Evolutionary conservation across 2,329 filamentous ascomycete genomes (phyloP).

Genomic region (Neocatenulostroma microsporum): DNA sequence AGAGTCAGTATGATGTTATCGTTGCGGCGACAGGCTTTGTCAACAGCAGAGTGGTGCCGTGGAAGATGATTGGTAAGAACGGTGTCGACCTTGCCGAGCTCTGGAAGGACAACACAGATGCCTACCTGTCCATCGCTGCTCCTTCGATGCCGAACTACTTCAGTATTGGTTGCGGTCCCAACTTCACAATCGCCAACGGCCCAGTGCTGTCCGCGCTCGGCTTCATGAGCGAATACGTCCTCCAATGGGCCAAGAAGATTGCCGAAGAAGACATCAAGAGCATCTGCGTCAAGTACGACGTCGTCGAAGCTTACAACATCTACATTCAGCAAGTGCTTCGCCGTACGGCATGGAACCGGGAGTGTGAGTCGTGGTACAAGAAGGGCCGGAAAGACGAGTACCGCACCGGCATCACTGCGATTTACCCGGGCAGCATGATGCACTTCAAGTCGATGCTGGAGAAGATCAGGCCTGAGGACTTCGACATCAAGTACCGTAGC

Average conservation of each 20-base stretch:
- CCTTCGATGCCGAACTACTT: slow-evolving; percentile 27
- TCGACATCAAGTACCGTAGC: slow-evolving; percentile 39
- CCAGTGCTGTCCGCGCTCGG: slow-evolving; percentile 16
- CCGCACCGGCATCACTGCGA: no score
- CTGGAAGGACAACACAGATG: slow-evolving; percentile 23
- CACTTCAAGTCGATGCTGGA: slow-evolving; percentile 27
- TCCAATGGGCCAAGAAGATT: slow-evolving; percentile 25
- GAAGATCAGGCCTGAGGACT: slow-evolving; percentile 42
- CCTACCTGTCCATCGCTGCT: slow-evolving; percentile 21
- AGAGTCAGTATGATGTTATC: slow-evolving; percentile 39
- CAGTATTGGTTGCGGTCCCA: no score
- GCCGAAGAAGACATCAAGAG: slow-evolving; percentile 23
- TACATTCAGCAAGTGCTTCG: slow-evolving; percentile 28
- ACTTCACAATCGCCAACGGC: slow-evolving; percentile 18
- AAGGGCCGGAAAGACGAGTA: slow-evolving; percentile 7
- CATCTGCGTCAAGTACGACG: slow-evolving; percentile 20
- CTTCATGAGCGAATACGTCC: no score
- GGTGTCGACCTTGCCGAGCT: slow-evolving; percentile 18
- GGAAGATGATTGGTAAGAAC: slow-evolving; percentile 32
- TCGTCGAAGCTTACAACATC: slow-evolving; percentile 23
- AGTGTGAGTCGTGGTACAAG: slow-evolving; percentile 27
- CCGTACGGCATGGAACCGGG: slow-evolving; percentile 24
- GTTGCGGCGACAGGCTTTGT: slow-evolving; percentile 39
- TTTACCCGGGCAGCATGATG: no score
- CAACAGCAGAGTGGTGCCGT: slow-evolving; percentile 29